phyloP scores from a whole-genome alignment of 768 basidiomycete genomes.

The Stropharia rugosoannulata region DNA sequence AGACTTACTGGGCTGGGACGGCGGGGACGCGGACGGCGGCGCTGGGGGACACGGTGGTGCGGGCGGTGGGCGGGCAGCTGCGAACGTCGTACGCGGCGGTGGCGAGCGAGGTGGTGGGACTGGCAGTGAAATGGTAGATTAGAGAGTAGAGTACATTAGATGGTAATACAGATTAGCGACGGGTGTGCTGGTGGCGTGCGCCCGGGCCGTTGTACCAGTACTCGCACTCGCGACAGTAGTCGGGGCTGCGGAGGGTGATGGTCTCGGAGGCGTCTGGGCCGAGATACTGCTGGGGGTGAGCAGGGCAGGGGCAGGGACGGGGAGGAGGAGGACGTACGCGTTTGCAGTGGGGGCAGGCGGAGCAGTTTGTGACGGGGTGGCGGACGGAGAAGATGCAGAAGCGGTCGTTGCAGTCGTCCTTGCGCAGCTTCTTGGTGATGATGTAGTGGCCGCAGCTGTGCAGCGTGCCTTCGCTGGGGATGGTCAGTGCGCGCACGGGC shows the following conservation, averaged over 20 bases:
- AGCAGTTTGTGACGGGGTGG: slow-evolving; percentile 31
- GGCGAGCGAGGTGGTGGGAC: slow-evolving; percentile 78
- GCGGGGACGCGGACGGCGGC: neutral
- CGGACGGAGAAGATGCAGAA: slow-evolving; percentile 36
- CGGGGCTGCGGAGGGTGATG: slow-evolving; percentile 46
- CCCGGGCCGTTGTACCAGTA: slow-evolving; percentile 57
- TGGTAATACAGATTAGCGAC: slow-evolving; percentile 7
- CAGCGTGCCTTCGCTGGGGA: slow-evolving; percentile 67
- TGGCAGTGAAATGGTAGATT: slow-evolving; percentile 71
- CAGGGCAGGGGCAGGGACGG: slow-evolving; percentile 7
- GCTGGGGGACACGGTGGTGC: slow-evolving; percentile 22
- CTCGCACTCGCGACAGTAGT: slow-evolving; percentile 57
- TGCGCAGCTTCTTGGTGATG: slow-evolving; percentile 48
- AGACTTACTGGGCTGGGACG: slow-evolving; percentile 68
- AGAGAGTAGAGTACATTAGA: slow-evolving; percentile 11
- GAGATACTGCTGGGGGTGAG: slow-evolving; percentile 47
- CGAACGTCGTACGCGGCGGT: slow-evolving; percentile 85
- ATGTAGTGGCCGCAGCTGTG: slow-evolving; percentile 82
- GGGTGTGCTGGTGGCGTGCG: slow-evolving; percentile 35
- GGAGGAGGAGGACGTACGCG: slow-evolving; percentile 33
- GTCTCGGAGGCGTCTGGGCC: slow-evolving; percentile 71
- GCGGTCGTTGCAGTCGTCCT: slow-evolving; percentile 53
- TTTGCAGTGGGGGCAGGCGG: slow-evolving; percentile 41
- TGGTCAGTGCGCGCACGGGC: slow-evolving; percentile 19
- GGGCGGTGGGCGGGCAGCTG: slow-evolving; percentile 44